Base-by-base conservation (phyloP, 2,329 filamentous ascomycete genomes). In the Xylariomycetidae sp. region DNA sequence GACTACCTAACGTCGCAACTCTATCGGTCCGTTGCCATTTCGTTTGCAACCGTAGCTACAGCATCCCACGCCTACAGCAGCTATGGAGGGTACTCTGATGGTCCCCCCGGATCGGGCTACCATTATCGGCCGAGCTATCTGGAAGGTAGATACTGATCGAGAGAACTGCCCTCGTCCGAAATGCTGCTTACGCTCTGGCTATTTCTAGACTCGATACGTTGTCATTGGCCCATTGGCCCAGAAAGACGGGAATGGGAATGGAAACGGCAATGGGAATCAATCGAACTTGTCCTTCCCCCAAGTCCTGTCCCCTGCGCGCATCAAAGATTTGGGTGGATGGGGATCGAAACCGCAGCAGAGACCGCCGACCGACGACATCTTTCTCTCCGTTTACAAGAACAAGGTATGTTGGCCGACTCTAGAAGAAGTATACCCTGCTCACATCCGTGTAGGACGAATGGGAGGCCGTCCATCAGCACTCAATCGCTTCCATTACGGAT, bases 121-220 rank as follows among this genome's bases (percentile, higher is more conserved):
- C 27, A 68, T 74, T 30, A 63, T 74, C 34, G 69, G 70, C 29
- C 60, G 66, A 34, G 63, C 69, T 13, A 38, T 67, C 22, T 74
- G 70, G 70, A 74, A 74, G 68, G 69, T 72, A 49, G 12, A 16
- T 18, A 29, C 5, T n/a, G n/a, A n/a, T n/a, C n/a, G n/a, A n/a
- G n/a, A n/a, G n/a, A n/a, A n/a, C 16, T 19, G n/a, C 12, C 24
- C 19, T 16, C 10, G 32, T 31, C 24, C 32, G n/a, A 4, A 29
- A 20, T 17, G 4, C 10, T 29, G 25, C 31, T 17, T 36, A 40
- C 38, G 42, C 39, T 49, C 26, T 49, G 37, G 15, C 25, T 35
- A 35, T 39, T 27, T 45, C 14, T 51, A 80, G 76, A 48, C 68
- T 50, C 75, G 77, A 56, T 79, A 75, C 54, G 67, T 81, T 29